Conservation (phyloP, 177 flowering plant species). For the Vitis hybrid region DNA sequence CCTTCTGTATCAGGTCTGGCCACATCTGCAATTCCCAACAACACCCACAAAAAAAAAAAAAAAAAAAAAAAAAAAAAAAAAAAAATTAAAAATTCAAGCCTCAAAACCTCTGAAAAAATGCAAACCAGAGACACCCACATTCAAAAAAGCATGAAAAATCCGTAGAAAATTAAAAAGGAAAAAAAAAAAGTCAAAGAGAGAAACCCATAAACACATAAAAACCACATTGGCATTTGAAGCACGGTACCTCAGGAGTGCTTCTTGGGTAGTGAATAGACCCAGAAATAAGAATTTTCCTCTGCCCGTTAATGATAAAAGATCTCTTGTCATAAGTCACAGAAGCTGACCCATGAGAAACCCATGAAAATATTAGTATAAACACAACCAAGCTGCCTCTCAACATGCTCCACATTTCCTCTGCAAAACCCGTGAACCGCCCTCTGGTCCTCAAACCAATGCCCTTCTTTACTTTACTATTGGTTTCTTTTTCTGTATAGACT, state of each 20-base stretch:
- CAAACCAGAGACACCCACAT: slow-evolving; percentile 6
- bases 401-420: slow-evolving; percentile 19
- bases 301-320: slow-evolving; percentile 60
- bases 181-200: slow-evolving; percentile 1
- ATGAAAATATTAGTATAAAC: slow-evolving; percentile 27
- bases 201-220: slow-evolving; percentile 1
- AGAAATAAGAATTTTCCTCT: slow-evolving; percentile 61
- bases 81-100: neutral
- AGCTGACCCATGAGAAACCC: slow-evolving; percentile 36
- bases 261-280: slow-evolving; percentile 85
- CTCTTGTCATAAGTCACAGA: slow-evolving; percentile 64
- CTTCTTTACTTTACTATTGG: neutral
- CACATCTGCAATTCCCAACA: slow-evolving; percentile 70
- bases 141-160: neutral
- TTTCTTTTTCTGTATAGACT: neutral
- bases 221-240: slow-evolving; percentile 10
- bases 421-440: slow-evolving; percentile 4
- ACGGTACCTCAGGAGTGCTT: slow-evolving; percentile 71
- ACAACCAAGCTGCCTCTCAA: slow-evolving; percentile 15
- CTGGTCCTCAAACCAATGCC: slow-evolving; percentile 13
- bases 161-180: neutral
- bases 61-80: too few species aligned
- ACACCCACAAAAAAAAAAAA: slow-evolving; percentile 3
- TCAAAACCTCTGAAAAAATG: neutral
- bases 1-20: slow-evolving; percentile 88